These are phyloP conservation scores for Mycena capillaripes DNA, from an alignment of 768 basidiomycete genomes.

Conservation along the genomic window DNA sequence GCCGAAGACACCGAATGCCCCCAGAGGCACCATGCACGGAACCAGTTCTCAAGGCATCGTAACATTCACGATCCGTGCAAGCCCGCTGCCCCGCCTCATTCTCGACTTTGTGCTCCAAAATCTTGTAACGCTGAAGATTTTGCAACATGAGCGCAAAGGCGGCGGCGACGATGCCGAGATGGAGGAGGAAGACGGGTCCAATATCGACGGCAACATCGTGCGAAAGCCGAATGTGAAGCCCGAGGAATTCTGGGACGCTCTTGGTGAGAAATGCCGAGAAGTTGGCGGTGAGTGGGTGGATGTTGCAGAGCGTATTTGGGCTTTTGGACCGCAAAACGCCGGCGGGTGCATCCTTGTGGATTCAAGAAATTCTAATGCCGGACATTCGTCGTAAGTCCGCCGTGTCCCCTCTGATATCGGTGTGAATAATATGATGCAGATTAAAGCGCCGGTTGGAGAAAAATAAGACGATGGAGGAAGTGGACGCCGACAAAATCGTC, in stretches of 20 bases:
- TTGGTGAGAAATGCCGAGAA: slow-evolving; percentile 73
- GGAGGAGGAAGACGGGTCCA: slow-evolving; percentile 53
- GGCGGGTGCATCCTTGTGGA: slow-evolving; percentile 93
- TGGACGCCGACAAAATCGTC: slow-evolving; percentile 52
- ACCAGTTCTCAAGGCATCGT: slow-evolving; percentile 78
- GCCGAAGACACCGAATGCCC: slow-evolving; percentile 77
- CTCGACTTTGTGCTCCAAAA: slow-evolving; percentile 86
- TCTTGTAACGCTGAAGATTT: slow-evolving; percentile 68
- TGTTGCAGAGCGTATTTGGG: slow-evolving; percentile 82
- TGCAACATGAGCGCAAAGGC: slow-evolving; percentile 64
- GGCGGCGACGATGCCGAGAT: slow-evolving; percentile 50
- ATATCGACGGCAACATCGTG: slow-evolving; percentile 70
- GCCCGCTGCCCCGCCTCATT: slow-evolving; percentile 80
- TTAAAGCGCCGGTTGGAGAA: slow-evolving; percentile 66
- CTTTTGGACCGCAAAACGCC: slow-evolving; percentile 90
- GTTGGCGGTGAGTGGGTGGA: slow-evolving; percentile 91
- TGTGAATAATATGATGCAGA: slow-evolving; percentile 48
- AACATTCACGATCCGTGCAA: slow-evolving; percentile 86
- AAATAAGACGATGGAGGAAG: slow-evolving; percentile 45
- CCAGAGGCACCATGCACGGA: slow-evolving; percentile 85
- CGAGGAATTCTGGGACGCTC: slow-evolving; percentile 85
- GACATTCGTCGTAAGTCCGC: slow-evolving; percentile 68
- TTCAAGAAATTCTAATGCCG: slow-evolving; percentile 59
- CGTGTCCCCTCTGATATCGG: slow-evolving; percentile 13
- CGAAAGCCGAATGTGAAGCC: slow-evolving; percentile 74